Conservation (phyloP, 1,139 yeast genomes). For the Pichia sp. region DNA sequence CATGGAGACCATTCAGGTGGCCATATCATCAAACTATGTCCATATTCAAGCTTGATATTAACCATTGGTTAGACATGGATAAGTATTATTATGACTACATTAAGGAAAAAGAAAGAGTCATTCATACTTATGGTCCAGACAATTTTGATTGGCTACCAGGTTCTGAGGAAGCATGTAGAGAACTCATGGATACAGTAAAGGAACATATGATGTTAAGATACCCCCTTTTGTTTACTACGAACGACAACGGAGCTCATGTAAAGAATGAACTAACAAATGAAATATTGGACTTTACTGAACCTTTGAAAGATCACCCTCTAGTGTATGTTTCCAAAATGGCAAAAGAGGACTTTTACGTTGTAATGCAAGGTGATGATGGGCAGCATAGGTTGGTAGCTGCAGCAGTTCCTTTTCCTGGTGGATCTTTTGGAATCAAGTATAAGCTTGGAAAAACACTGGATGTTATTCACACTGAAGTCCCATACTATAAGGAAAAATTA, state of each 20-base stretch:
- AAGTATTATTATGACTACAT: slow-evolving; percentile 62
- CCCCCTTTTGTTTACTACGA: slow-evolving; percentile 52
- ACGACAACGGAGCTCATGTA: slow-evolving; percentile 43
- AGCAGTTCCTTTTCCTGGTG: slow-evolving; percentile 76
- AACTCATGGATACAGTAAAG: slow-evolving; percentile 55
- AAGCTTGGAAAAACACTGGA: slow-evolving; percentile 59
- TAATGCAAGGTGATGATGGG: slow-evolving; percentile 49
- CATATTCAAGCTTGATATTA: slow-evolving; percentile 57
- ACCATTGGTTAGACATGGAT: slow-evolving; percentile 79
- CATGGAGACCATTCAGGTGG: slow-evolving; percentile 78
- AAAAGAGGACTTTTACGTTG: slow-evolving; percentile 66
- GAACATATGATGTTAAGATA: slow-evolving; percentile 55
- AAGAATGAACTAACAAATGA: slow-evolving; percentile 59
- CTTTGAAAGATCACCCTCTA: slow-evolving; percentile 58
- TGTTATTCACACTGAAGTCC: slow-evolving; percentile 62
- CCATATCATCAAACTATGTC: slow-evolving; percentile 80
- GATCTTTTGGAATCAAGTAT: slow-evolving; percentile 53
- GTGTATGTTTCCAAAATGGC: slow-evolving; percentile 60
- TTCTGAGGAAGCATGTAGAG: slow-evolving; percentile 54
- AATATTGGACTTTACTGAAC: slow-evolving; percentile 49
- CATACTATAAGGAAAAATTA: slow-evolving; percentile 60
- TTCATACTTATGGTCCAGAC: slow-evolving; percentile 50
- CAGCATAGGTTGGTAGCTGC: slow-evolving; percentile 62
- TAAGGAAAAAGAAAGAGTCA: slow-evolving; percentile 52
- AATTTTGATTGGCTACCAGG: slow-evolving; percentile 66